Conservation (phyloP, 2,329 filamentous ascomycete genomes). For the Epichloe typhina region DNA sequence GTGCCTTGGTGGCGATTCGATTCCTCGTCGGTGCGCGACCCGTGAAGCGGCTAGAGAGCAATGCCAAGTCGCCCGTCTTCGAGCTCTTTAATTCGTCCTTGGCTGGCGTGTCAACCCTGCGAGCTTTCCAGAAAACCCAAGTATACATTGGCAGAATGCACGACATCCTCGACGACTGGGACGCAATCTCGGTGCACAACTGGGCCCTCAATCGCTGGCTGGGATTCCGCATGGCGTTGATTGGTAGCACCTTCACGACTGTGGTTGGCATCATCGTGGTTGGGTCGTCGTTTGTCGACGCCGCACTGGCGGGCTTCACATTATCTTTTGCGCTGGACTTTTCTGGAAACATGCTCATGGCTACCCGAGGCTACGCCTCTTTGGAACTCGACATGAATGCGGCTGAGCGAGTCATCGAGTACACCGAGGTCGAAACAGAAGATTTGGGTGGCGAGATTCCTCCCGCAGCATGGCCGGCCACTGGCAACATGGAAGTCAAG, state of each 20-base stretch:
- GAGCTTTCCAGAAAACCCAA: constrained; percentile 57
- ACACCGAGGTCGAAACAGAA: constrained; percentile 55
- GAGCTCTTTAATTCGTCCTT: constrained; percentile 66
- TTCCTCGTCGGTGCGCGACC: constrained; percentile 64
- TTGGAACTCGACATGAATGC: constrained; percentile 71
- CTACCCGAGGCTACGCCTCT: constrained; percentile 53
- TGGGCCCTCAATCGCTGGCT: constrained; percentile 70
- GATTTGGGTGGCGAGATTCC: constrained; percentile 46
- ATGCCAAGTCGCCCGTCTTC: constrained; percentile 64
- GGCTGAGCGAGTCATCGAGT: constrained; percentile 63
- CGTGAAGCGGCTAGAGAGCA: constrained; percentile 65
- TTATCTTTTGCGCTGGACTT: constrained; percentile 58
- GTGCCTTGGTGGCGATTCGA: constrained; percentile 41
- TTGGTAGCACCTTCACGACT: constrained; percentile 56
- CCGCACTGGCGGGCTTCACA: constrained; percentile 62
- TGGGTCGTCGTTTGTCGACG: constrained; percentile 45
- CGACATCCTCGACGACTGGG: constrained; percentile 53
- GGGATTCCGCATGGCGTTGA: constrained; percentile 54
- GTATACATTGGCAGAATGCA: constrained; percentile 60
- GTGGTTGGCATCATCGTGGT: constrained; percentile 54
- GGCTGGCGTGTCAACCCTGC: constrained; percentile 60
- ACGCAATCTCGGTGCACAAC: constrained; percentile 50
- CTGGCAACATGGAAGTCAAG: constrained; percentile 60
- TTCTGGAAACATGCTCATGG: constrained; percentile 48
- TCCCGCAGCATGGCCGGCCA: constrained; percentile 61